Percentiles rank a stretch among this genome's conserved stretches.
phyloP scores from a whole-genome alignment of 2,329 filamentous ascomycete genomes.

The Lecanicillium sp. region DNA sequence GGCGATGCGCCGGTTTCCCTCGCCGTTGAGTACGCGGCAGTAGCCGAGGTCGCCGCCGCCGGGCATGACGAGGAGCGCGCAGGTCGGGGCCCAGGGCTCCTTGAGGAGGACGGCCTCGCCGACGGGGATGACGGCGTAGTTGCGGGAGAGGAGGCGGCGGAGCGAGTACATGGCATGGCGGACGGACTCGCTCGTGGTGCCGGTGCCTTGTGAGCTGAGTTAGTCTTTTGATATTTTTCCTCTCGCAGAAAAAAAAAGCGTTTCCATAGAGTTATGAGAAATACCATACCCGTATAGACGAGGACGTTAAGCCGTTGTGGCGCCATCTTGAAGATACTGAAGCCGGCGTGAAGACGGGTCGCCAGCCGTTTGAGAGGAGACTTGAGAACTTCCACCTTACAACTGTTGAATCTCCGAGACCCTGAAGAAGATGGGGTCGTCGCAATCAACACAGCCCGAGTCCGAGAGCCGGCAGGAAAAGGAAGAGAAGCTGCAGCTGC shows the following conservation, averaged over 20 bases:
- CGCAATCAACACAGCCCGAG: background rate
- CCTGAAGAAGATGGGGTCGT: constrained; percentile 3
- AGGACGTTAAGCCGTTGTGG: constrained; percentile 78
- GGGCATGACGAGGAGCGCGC: constrained; percentile 84
- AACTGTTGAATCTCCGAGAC: background rate
- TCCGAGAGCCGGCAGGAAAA: background rate
- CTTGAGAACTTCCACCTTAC: constrained; percentile 12
- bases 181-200: constrained; percentile 82
- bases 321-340: constrained; percentile 43
- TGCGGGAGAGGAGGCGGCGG: constrained; percentile 75
- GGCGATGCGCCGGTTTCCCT: constrained; percentile 76
- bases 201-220: constrained; percentile 65
- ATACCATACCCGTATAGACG: constrained; percentile 71
- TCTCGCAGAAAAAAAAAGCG: background rate
- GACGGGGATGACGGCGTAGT: constrained; percentile 88
- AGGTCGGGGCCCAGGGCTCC: constrained; percentile 85
- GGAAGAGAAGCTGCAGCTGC: constrained; percentile 26
- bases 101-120: constrained; percentile 73
- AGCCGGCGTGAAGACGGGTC: constrained; percentile 11
- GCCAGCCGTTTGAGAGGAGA: constrained; percentile 7
- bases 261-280: background rate
- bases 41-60: constrained; percentile 93
- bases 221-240: too few species aligned
- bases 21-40: constrained; percentile 79
- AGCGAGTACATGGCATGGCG: constrained; percentile 84